Evolutionary conservation across 2,329 filamentous ascomycete genomes (phyloP), one percentile per base, ranked within the genome.

Genomic region (Verruconis gallopava): DNA sequence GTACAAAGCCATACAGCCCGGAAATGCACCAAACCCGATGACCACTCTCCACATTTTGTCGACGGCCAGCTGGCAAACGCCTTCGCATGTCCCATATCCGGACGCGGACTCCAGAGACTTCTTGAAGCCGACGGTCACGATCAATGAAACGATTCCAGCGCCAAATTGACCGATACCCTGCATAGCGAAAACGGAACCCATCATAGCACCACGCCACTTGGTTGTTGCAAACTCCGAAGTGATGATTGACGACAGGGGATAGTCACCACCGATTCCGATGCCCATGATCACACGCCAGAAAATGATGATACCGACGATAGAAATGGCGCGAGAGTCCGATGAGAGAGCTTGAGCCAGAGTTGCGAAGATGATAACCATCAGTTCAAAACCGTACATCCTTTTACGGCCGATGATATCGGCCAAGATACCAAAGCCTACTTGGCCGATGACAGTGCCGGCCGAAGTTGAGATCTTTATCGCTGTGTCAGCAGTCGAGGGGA

Each of bases 1-100:
- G 67, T 91, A 91, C 14, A 93, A 73, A 15, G 85, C 84, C 48
- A 88, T 77, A 56, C 77, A 83, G 34, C 80, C 84, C 2, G 84
- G 84, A 5, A 91, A 74, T 35, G 81, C 82, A 50, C 84, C 84
- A 53, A 88, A 82, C 11, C 83, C 84, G 54, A 91, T 83, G 38
- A 91, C 70, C 12, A 77, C 70, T 50, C 84, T 74, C 84, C 84
- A 91, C 80, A 88, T 88, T 69, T 85, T 86, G 65, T 91, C 84
- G 4, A 88, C 81, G 1, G 83, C 81, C 0, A 73, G 55, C 43
- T 73, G 72, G 54, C 84, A 91, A 32, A 64, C 66, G 20, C 68
- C 69, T 40, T 71, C 68, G 58, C 85, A 91, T 37, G 67, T 58
- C 20, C 64, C 64, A 3, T 71, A 66, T 4, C 63, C 65, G 20